Conservation (phyloP, 2,329 filamentous ascomycete genomes). For the Colletotrichum sp. region DNA sequence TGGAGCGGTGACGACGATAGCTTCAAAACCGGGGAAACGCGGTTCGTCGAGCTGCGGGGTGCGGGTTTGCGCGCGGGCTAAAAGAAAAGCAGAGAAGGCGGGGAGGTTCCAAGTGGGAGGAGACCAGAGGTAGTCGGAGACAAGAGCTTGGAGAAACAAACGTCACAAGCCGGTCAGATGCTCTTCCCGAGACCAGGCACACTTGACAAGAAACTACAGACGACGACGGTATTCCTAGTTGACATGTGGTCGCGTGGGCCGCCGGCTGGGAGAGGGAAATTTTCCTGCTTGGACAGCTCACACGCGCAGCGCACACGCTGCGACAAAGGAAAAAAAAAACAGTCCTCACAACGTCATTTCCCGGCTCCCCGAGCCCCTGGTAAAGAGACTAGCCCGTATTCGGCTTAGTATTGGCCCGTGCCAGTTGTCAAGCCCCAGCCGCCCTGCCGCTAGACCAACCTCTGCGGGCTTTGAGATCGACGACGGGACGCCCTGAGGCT, state of each 20-base stretch:
- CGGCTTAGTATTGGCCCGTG: not conserved
- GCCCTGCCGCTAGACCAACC: not conserved
- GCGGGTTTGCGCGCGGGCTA: not conserved
- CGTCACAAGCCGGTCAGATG: not conserved
- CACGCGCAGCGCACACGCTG: not conserved
- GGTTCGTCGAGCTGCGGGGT: not conserved
- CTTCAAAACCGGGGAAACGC: constrained; percentile 7
- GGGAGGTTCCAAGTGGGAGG: not conserved
- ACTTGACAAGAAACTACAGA: not conserved
- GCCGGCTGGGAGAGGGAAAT: not conserved
- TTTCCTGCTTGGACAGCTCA: constrained; percentile 8
- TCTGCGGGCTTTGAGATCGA: not conserved
- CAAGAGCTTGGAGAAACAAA: not conserved
- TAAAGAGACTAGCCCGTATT: not conserved
- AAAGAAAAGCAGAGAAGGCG: not conserved
- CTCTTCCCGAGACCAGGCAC: not conserved
- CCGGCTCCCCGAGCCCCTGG: not conserved
- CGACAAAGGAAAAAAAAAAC: not conserved
- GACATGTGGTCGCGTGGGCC: constrained; percentile 19
- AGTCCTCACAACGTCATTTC: not conserved
- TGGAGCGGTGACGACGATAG: constrained; percentile 19
- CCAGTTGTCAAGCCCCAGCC: not conserved
- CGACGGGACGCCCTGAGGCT: not conserved
- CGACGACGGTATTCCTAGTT: constrained; percentile 1
- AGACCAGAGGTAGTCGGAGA: not conserved